Evolutionary conservation across 305 asterid species (phyloP).

Genomic region (Fraxinus sp.): DNA sequence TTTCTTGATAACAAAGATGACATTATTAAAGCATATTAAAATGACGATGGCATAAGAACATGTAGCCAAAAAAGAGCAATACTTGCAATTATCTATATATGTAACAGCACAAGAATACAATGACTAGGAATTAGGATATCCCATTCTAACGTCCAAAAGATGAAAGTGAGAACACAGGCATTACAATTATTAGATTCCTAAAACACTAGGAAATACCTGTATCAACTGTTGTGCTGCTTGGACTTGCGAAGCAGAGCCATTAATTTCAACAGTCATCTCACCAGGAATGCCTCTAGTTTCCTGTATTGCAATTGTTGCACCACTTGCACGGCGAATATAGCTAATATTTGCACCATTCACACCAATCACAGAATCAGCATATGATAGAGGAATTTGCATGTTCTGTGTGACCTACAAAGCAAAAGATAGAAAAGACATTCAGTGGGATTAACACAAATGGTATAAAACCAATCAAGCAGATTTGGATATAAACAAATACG

Average conservation of each 20-base stretch:
- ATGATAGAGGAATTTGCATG: constrained; percentile 71
- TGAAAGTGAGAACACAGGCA: background rate
- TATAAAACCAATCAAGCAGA: constrained; percentile 1
- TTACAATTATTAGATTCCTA: background rate
- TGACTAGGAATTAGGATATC: background rate
- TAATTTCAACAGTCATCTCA: constrained; percentile 86
- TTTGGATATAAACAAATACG: background rate
- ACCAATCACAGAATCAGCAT: constrained; percentile 85
- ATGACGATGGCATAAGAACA: background rate
- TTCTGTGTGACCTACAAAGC: constrained; percentile 58
- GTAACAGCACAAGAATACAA: background rate
- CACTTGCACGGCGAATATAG: constrained; percentile 81
- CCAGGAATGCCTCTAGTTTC: constrained; percentile 73
- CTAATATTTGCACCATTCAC: constrained; percentile 75
- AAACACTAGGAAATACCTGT: constrained; percentile 47
- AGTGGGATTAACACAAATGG: background rate
- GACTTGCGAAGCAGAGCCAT: constrained; percentile 79
- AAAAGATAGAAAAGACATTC: constrained; percentile 20
- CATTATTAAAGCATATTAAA: background rate
- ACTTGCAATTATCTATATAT: background rate
- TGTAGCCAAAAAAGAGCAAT: background rate
- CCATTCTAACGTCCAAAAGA: background rate
- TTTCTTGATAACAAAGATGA: background rate
- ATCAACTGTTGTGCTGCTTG: constrained; percentile 81
- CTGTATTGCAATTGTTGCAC: constrained; percentile 77